Percentiles rank a stretch among this genome's conserved stretches.
Conservation (phyloP, 2,329 filamentous ascomycete species). For the Xylariomycetidae sp. region DNA sequence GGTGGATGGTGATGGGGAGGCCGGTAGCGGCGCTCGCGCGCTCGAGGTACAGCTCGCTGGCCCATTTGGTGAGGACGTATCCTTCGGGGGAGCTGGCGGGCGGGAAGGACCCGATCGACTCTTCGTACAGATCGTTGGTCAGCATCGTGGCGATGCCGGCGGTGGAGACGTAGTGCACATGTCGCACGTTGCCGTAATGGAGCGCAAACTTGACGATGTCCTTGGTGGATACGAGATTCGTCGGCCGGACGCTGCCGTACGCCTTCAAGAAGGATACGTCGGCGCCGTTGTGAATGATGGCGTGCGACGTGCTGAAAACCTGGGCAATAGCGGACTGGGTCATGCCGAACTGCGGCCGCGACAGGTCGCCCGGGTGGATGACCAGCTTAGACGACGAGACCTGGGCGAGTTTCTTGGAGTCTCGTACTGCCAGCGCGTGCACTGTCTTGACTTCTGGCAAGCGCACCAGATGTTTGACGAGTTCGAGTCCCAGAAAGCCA, state of each 20-base stretch:
- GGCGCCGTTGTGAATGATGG: slow-evolving; percentile 52
- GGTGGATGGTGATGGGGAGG: too few species aligned
- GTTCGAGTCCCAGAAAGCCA: slow-evolving; percentile 33
- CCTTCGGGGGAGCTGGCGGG: too few species aligned
- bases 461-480: slow-evolving; percentile 32
- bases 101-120: slow-evolving; percentile 8
- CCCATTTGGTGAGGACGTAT: too few species aligned
- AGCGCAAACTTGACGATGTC: slow-evolving; percentile 29
- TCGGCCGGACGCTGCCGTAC: slow-evolving; percentile 28
- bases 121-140: slow-evolving; percentile 26
- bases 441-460: slow-evolving; percentile 28
- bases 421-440: slow-evolving; percentile 37
- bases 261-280: slow-evolving; percentile 32
- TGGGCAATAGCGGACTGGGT: neutral
- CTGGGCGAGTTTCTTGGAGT: neutral
- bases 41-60: too few species aligned
- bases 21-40: too few species aligned
- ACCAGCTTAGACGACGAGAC: slow-evolving; percentile 1
- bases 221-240: slow-evolving; percentile 32
- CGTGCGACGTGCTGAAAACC: slow-evolving; percentile 25
- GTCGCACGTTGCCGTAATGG: slow-evolving; percentile 21
- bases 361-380: slow-evolving; percentile 1
- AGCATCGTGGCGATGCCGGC: slow-evolving; percentile 43
- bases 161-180: slow-evolving; percentile 35
- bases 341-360: slow-evolving; percentile 4